Conservation (phyloP, 768 basidiomycete species). For the Boletellus emodensis region DNA sequence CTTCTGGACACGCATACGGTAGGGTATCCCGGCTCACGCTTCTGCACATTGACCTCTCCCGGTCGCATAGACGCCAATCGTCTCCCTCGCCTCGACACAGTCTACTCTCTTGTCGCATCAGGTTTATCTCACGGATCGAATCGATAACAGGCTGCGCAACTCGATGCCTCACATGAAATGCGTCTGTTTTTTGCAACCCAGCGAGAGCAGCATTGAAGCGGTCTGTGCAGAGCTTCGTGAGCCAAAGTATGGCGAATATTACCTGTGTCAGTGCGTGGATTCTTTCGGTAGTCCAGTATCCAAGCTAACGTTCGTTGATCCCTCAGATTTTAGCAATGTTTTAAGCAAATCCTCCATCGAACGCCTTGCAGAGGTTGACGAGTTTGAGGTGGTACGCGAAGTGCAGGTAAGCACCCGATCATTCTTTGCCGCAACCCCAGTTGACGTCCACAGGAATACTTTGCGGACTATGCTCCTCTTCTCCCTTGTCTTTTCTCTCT, state of each 20-base stretch:
- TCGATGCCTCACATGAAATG: conserved; percentile 97
- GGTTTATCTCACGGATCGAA: conserved; percentile 95
- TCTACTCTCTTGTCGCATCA: conserved; percentile 91
- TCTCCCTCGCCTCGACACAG: conserved; percentile 92
- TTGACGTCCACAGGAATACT: conserved; percentile 72
- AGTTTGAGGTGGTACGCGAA: conserved; percentile 94
- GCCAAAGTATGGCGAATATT: conserved; percentile 97
- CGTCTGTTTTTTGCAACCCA: conserved; percentile 86
- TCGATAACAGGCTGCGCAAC: conserved; percentile 91
- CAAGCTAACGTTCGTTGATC: conserved; percentile 14
- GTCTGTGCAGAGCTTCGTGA: conserved; percentile 81
- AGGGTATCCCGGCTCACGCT: conserved; percentile 21
- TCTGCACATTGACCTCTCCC: neutral
- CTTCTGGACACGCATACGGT: conserved; percentile 94
- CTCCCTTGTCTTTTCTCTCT: conserved; percentile 85
- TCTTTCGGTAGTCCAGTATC: conserved; percentile 24
- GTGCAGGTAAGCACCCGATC: conserved; percentile 65
- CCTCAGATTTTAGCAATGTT: conserved; percentile 90
- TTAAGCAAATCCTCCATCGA: conserved; percentile 89
- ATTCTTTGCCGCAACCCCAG: neutral
- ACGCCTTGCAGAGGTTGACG: conserved; percentile 88
- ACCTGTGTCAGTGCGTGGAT: conserved; percentile 94
- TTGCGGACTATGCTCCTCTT: conserved; percentile 92
- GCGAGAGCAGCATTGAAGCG: conserved; percentile 76
- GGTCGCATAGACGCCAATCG: conserved; percentile 76